A percentile compares a stretch with the other conserved stretches of the same genome.
phyloP scores from a whole-genome alignment of 108 stramenopile genomes.

The Cyclostephanos invisitatus region DNA sequence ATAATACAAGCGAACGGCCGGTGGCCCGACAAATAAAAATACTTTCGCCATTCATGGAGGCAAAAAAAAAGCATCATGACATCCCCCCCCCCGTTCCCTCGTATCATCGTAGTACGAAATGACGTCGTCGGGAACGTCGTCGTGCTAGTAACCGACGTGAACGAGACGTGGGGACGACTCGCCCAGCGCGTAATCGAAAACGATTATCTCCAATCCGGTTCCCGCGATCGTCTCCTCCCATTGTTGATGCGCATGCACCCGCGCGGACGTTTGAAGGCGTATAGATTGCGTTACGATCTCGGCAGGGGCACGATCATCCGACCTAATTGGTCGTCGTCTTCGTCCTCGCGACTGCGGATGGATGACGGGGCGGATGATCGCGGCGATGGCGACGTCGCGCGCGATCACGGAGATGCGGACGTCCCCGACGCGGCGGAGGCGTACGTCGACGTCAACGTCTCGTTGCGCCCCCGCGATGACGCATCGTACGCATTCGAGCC shows the following conservation, averaged over 20 bases:
- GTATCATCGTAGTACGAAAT: background rate
- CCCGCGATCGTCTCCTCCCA: background rate
- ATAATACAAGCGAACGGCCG: no score
- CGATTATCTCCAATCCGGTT: background rate
- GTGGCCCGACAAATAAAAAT: no score
- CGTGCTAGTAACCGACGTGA: background rate
- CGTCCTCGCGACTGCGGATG: no score
- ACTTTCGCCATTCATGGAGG: no score
- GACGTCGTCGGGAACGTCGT: background rate
- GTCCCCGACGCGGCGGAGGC: no score
- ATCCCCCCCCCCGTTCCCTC: background rate
- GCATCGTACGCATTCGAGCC: background rate
- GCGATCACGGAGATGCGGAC: no score
- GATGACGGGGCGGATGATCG: no score
- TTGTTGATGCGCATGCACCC: slow-evolving; percentile 2
- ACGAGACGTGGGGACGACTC: slow-evolving; percentile 6
- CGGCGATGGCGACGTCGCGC: no score
- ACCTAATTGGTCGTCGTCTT: slow-evolving; percentile 3
- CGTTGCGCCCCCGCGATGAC: background rate
- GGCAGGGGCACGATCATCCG: slow-evolving; percentile 2
- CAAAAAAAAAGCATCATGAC: background rate
- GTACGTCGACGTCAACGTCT: slow-evolving; percentile 8
- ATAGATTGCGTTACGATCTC: slow-evolving; percentile 7
- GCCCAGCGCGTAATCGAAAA: background rate
- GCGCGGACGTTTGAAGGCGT: background rate